Base-by-base conservation (phyloP, 257 asterid species). In the Anisodus acutangulus region DNA sequence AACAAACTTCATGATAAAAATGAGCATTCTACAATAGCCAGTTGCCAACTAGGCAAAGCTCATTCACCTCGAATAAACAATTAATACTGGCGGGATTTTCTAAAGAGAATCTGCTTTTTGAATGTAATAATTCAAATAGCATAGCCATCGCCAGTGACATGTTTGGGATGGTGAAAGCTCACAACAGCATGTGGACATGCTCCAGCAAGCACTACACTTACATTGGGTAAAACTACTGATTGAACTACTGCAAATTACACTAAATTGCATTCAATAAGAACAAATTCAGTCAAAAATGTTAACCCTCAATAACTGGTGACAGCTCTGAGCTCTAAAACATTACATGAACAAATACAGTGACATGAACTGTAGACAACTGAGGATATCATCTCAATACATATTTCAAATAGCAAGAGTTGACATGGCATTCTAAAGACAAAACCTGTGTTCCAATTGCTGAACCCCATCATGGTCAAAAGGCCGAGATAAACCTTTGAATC, bases 401-500 rank as follows among this genome's bases (percentile, higher is more conserved):
- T 66, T 82, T 53, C 47, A 51, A 72, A 49, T 49, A 49, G 22
- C 45, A 58, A 74, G 60, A 74, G 15, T 31, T 13, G 5, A 51
- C 64, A 53, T 39, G 12, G 10, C 22, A 22, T 76, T 49, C 63
- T 15, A 22, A 74, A 9, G 62, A 49, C 7, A 76, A 1, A 26
- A 26, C 45, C 12, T 51, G 60, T 10, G 11, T 4, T 51, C 63
- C 5, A 2, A 59, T n/a, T 51, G 8, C 7, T 76, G 1, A 53
- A 49, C 45, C 5, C 3, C 0, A 76, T 53, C 16, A 53, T 13
- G 64, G 12, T 76, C 85, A 90, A 83, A 96, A 85, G 43, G 98
- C 94, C 1, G 96, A 88, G 55, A 97, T 91, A 88, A 97, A 97
- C 82, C 86, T 95, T 55, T 89, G 89, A 86, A 93, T 89, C 89